Evolutionary conservation across 768 basidiomycete genomes (phyloP).

Genomic region (Termitomyces sp.): DNA sequence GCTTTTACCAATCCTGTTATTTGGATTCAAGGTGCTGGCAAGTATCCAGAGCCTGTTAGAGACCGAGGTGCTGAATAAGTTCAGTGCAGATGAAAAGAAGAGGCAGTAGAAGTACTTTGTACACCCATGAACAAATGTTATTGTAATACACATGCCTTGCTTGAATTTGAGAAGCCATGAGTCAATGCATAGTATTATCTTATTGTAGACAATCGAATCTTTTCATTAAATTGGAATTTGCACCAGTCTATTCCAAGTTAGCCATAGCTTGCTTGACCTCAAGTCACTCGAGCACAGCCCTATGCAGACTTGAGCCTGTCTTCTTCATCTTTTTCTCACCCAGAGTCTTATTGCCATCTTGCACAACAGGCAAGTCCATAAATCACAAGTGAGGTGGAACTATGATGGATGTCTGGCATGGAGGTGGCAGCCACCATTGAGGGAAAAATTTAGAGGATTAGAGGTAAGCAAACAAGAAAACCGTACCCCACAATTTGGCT

Average conservation of each 20-base stretch:
- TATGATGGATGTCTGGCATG: conserved; percentile 71
- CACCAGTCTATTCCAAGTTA: conserved; percentile 27
- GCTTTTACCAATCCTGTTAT: conserved; percentile 57
- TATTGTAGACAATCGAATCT: too few relatives aligned
- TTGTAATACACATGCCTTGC: background rate
- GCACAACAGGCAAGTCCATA: background rate
- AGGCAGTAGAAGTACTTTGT: conserved; percentile 44
- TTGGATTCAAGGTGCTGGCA: conserved; percentile 62
- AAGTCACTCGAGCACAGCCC: conserved; percentile 68
- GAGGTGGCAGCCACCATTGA: conserved; percentile 77
- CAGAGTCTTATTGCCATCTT: background rate
- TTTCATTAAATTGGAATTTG: background rate
- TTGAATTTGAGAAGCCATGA: too few relatives aligned
- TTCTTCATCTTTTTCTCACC: conserved; percentile 25
- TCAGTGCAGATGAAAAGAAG: conserved; percentile 69
- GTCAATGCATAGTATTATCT: too few relatives aligned
- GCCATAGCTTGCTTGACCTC: conserved; percentile 71
- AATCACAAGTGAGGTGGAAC: conserved; percentile 57
- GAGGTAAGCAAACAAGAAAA: conserved; percentile 13
- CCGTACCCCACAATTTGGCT: conserved; percentile 76
- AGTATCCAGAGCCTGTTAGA: conserved; percentile 70
- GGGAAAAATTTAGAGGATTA: background rate
- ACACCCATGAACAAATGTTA: background rate
- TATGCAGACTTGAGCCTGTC: conserved; percentile 50
- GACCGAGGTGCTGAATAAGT: conserved; percentile 60